Conservation (phyloP, 129 eudicot genomes). For the Saussurea involucrata region DNA sequence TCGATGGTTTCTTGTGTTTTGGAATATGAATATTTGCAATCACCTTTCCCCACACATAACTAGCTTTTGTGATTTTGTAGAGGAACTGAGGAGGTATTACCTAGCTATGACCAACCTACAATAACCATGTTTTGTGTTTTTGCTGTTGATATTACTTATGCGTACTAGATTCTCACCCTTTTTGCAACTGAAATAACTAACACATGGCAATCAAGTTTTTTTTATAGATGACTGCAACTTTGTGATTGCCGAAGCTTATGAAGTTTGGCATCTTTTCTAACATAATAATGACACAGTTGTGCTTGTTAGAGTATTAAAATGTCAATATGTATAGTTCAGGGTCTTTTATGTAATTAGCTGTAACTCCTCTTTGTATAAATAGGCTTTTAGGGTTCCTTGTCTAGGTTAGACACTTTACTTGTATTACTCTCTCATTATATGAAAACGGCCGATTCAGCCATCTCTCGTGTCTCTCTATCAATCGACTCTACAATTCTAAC, state of each 20-base stretch:
- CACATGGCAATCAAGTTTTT: background rate
- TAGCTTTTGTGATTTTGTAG: background rate
- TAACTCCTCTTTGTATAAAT: too few species aligned
- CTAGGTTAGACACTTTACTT: too few species aligned
- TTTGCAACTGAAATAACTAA: background rate
- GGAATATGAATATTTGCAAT: constrained; percentile 6
- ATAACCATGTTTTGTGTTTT: background rate
- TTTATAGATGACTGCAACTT: background rate
- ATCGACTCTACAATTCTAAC: too few species aligned
- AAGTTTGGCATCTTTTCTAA: background rate
- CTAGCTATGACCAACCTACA: background rate
- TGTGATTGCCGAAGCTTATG: background rate
- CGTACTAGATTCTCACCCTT: background rate
- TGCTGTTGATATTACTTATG: constrained; percentile 2
- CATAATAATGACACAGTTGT: too few species aligned
- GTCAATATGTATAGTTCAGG: too few species aligned
- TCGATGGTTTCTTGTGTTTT: background rate
- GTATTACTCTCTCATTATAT: too few species aligned
- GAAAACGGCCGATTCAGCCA: too few species aligned
- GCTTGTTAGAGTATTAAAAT: too few species aligned
- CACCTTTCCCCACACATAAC: background rate
- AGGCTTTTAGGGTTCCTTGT: too few species aligned
- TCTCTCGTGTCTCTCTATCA: too few species aligned
- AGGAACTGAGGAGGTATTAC: too few species aligned
- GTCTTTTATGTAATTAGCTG: too few species aligned